Conservation (phyloP, 225 moss, liverwort and hornwort species). For the Sphagnum tenellum region DNA sequence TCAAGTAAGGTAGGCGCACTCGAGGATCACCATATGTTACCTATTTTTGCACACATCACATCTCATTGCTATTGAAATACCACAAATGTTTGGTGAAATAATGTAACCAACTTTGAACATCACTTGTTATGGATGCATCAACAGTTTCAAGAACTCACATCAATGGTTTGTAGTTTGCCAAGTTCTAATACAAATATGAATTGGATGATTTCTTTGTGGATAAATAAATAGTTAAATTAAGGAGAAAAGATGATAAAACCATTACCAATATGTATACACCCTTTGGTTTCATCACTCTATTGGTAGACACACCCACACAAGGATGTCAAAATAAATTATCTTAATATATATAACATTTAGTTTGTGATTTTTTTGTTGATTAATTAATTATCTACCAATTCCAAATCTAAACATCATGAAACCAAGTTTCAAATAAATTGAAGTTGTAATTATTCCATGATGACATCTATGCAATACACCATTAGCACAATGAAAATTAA, state of each 20-base stretch:
- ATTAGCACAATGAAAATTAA: too few species aligned
- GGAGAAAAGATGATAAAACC: not conserved
- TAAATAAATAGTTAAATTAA: too few species aligned
- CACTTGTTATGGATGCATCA: not conserved
- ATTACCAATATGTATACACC: conserved; percentile 26
- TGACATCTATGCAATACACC: too few species aligned
- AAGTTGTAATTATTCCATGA: too few species aligned
- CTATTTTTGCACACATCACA: conserved; percentile 5
- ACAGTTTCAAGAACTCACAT: not conserved
- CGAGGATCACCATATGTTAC: conserved; percentile 32
- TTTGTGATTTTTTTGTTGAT: not conserved
- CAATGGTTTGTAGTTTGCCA: not conserved
- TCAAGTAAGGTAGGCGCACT: conserved; percentile 23
- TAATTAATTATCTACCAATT: not conserved
- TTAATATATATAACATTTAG: too few species aligned
- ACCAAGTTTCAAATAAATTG: too few species aligned
- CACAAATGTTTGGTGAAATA: not conserved
- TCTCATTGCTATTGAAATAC: not conserved
- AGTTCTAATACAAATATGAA: not conserved
- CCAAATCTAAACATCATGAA: not conserved
- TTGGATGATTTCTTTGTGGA: not conserved
- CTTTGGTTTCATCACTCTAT: conserved; percentile 28
- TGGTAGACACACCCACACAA: not conserved
- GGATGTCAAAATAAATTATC: too few species aligned
- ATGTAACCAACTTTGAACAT: not conserved